Evolutionary conservation across 228 moss, liverwort and hornwort species (phyloP), one percentile per base, ranked within the genome.

Genomic region (Sphagnum fallax): DNA sequence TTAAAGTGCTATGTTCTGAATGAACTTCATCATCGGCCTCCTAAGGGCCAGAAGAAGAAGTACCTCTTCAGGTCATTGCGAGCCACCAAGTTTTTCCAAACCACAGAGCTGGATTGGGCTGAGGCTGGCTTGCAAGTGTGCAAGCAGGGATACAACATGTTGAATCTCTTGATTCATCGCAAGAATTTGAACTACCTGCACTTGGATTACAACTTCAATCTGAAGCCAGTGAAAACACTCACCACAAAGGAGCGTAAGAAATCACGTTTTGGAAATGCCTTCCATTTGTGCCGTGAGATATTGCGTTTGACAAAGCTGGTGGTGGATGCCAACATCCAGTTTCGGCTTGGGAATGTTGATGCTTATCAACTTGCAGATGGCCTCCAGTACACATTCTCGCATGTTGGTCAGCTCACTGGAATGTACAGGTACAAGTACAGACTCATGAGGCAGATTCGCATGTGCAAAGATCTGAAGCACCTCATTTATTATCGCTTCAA

Each of bases 361-460:
- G 98, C 98, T 47, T 98, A 98, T 73, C 98, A 98, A 76, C 78
- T 98, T 68, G 98, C 98, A 64, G 98, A 98, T 79, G 98, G 98
- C 60, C 86, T 98, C 61, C 98, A 98, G 65, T 98, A 98, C 67
- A 98, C 98, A 48, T 98, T 98, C 74, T 98, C 98, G 47, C 98
- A 98, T 75, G 98, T 98, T 50, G 98, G 98, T 58, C 98, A 98
- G 67, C 80, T 98, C 57, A 98, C 98, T 32, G 98, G 98, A 67
- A 98, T 98, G 98, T 98, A 98, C 73, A 87, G 98, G 48, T 98
- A 98, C 77, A 98, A 98, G 74, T 98, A 98, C 70, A 82, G 98
- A 74, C 86, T 98, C 48, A 98, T 98, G 98, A 90, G 98, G 67
- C 98, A 98, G 79, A 98, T 98, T 74, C 87, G 98, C 65, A 98